Evolutionary conservation across 1,284 basidiomycete genomes (phyloP).

Genomic region (Malassezia yamatoensis): DNA sequence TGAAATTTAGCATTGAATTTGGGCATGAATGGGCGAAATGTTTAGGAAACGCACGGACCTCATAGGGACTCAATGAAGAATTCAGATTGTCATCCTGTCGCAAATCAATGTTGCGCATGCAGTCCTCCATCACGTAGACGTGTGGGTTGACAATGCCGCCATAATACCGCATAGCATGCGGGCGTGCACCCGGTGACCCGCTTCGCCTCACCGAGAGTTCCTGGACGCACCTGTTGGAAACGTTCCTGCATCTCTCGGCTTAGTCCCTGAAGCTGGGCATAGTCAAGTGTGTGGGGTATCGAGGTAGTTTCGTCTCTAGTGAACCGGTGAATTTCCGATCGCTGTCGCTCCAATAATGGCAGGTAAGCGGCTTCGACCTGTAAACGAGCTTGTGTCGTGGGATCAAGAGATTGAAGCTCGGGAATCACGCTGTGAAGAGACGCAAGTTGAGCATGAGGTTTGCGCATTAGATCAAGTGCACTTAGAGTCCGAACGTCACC

Average conservation of each 20-base stretch:
- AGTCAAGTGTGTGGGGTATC: slow-evolving; percentile 64
- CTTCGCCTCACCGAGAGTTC: slow-evolving; percentile 53
- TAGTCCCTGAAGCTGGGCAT: slow-evolving; percentile 58
- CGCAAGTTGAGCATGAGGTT: slow-evolving; percentile 55
- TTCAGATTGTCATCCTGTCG: no score
- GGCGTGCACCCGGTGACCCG: slow-evolving; percentile 31
- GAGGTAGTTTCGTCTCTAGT: slow-evolving; percentile 63
- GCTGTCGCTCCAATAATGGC: slow-evolving; percentile 60
- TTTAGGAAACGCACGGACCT: no score
- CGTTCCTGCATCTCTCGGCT: slow-evolving; percentile 67
- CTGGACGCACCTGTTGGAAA: slow-evolving; percentile 57
- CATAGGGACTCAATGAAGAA: no score
- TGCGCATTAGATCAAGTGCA: slow-evolving; percentile 65
- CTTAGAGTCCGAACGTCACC: slow-evolving; percentile 50
- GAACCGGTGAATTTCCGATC: slow-evolving; percentile 65
- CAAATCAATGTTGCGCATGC: no score
- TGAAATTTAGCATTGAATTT: no score
- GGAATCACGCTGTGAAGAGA: slow-evolving; percentile 55
- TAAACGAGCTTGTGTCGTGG: slow-evolving; percentile 56
- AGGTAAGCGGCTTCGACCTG: slow-evolving; percentile 54
- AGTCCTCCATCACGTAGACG: no score
- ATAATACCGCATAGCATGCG: slow-evolving; percentile 29
- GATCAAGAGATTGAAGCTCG: slow-evolving; percentile 54
- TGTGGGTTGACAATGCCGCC: slow-evolving; percentile 15
- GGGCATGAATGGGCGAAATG: no score